Base-by-base conservation (phyloP, 1,284 basidiomycete genomes). In the Ceratobasidium sp. region DNA sequence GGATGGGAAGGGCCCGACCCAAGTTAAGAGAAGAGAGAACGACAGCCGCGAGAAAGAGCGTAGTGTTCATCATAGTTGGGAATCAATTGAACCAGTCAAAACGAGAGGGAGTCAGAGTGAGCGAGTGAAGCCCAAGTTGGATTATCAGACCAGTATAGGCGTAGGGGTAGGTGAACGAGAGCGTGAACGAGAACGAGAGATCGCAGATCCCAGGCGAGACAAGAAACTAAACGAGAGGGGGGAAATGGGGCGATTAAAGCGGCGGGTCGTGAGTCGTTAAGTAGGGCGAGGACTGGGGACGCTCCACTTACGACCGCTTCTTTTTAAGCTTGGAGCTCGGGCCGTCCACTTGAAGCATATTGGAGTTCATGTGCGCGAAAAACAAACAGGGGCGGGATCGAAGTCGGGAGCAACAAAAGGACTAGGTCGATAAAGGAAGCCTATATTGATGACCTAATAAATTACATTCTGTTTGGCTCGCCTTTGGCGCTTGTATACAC, bases 221-320 rank as follows among this genome's bases (percentile, higher is more conserved):
- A 70, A 55, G 34, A 70, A 70, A 23, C 67, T 45, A 64, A 28
- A 50, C 18, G 46, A 64, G 48, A n/a, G 30, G 43, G 45, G 23
- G n/a, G 30, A 46, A 58, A 70, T 41, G 45, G 23, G n/a, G 30
- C 34, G 48, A 70, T 41, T 53, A 55, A 45, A 45, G 26, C 21
- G 39, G 18, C 36, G 43, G 28, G 43, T 30, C 43, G 67, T 70
- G 16, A 52, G 65, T 69, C 65, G 46, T 50, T 6, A 34, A 46
- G 32, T 46, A 26, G 53, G 28, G 67, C 18, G 32, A 18, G 32
- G 16, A 36, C 9, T 16, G 34, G 43, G 21, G 41, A 43, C 36
- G 32, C 12, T 39, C 39, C 21, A 59, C 67, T 70, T 50, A 70
- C 67, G 67, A 70, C 43, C 67, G 53, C 46, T 70, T 70, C 67